Evolutionary conservation across 1,284 basidiomycete species (phyloP), one percentile per base, ranked within the genome.

Genomic region (Tilletia indica): DNA sequence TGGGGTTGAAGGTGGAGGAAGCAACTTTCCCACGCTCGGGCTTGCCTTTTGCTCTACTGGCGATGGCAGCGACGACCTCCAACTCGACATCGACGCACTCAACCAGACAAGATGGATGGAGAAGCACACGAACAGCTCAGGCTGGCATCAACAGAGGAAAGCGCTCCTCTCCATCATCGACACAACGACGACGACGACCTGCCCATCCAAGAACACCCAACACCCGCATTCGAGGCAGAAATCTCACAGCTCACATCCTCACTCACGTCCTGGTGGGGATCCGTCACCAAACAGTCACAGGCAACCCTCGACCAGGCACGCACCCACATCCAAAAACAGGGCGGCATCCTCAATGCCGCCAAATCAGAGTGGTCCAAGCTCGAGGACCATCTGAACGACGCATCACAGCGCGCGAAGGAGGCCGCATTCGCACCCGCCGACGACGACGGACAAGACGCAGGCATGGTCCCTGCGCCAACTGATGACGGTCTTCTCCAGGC

Each of bases 261-360:
- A 49, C 73, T 83, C 49, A 78, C 79, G 8, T 76, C 70, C 14
- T 83, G 82, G 82, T 83, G 80, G 80, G 73, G 69, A 16, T 80
- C 77, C 42, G 70, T 83, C 19, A 77, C 74, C 67, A 77, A 80
- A 42, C 49, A 77, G 73, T 81, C 80, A 1, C 76, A 78, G 54
- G 74, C 77, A 45, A 73, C 74, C 1, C 69, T 82, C 9, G 61
- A 69, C 5, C 71, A 73, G 16, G 80, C 79, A 2, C 71, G 77
- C 25, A 70, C 76, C 34, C 74, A 79, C 68, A 75, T 82, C 61
- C 75, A 82, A 39, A 69, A 67, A 3, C 78, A 78, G 38, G 80
- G 81, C 14, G 81, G 81, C 2, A 71, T 82, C 9, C 63, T 80
- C 63, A 73, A 73, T n/a, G 73, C 74, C 25, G 81, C 79, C 0